phyloP scores from a whole-genome alignment of 1,139 yeast genomes.

The Pichia sp. region DNA sequence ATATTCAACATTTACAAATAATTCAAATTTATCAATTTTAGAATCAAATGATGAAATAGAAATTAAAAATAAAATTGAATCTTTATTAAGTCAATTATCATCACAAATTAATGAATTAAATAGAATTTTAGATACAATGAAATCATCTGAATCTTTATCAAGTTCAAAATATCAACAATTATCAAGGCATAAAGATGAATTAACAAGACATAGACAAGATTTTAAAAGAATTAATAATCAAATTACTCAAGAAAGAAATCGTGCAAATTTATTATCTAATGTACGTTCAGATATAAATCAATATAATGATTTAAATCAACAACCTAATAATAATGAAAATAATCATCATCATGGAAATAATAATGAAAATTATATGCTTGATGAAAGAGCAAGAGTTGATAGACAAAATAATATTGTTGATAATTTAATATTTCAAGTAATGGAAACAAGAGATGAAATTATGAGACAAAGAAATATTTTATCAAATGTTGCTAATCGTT shows the following conservation, averaged over 20 bases:
- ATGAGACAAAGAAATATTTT: constrained; percentile 62
- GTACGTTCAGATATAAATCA: constrained; percentile 61
- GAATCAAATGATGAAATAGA: constrained; percentile 42
- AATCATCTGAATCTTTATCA: constrained; percentile 30
- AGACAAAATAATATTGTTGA: constrained; percentile 74
- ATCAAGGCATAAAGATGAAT: constrained; percentile 72
- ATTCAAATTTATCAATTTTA: constrained; percentile 30
- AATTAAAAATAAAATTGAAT: constrained; percentile 39
- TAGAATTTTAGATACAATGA: constrained; percentile 30
- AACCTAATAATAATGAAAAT: constrained; percentile 67
- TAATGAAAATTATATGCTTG: constrained; percentile 50
- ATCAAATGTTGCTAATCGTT: constrained; percentile 56
- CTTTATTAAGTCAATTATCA: constrained; percentile 36
- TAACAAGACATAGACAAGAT: constrained; percentile 64
- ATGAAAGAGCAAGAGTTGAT: constrained; percentile 71
- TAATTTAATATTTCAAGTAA: constrained; percentile 72
- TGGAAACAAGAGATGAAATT: constrained; percentile 82
- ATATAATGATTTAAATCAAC: constrained; percentile 45
- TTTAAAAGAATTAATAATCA: constrained; percentile 42
- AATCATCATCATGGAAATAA: constrained; percentile 22
- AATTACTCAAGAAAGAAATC: constrained; percentile 54
- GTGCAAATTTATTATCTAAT: constrained; percentile 63
- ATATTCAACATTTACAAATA: constrained; percentile 49
- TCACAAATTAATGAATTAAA: constrained; percentile 35
- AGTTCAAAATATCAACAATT: constrained; percentile 77